These are phyloP conservation scores for Penicillium ucsense DNA, from an alignment of 495 filamentous ascomycete genomes.

Conservation along the genomic window DNA sequence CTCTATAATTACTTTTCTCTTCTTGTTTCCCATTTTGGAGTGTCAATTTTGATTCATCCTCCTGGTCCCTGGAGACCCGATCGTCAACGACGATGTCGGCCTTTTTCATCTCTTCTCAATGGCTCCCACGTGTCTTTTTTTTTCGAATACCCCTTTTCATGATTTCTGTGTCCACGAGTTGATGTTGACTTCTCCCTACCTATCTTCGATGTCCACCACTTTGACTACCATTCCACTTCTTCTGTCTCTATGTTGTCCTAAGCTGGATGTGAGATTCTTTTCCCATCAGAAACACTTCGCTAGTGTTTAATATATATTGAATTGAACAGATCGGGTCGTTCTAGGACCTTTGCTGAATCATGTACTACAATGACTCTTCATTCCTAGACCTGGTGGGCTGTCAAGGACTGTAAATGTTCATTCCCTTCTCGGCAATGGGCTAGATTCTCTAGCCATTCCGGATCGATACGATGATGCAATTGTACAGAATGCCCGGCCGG, in stretches of 20 bases:
- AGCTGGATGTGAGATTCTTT: slow-evolving; percentile 6
- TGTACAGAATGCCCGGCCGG: background rate
- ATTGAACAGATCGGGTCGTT: no score
- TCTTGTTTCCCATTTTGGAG: background rate
- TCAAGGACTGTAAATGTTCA: no score
- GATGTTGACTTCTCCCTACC: slow-evolving; percentile 15
- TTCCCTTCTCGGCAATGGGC: no score
- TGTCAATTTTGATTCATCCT: slow-evolving; percentile 13
- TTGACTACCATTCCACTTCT: slow-evolving; percentile 9
- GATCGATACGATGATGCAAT: background rate
- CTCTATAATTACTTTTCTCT: background rate
- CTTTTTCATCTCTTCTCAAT: slow-evolving; percentile 6
- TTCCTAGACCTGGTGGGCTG: no score
- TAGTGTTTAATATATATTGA: no score
- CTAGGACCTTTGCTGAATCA: no score
- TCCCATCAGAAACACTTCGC: background rate
- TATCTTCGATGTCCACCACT: slow-evolving; percentile 2
- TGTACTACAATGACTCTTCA: no score
- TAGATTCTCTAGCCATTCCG: no score
- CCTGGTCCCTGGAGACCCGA: slow-evolving; percentile 16
- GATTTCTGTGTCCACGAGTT: slow-evolving; percentile 24
- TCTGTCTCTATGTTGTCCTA: slow-evolving; percentile 16
- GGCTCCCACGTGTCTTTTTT: slow-evolving; percentile 1
- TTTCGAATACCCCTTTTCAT: slow-evolving; percentile 27
- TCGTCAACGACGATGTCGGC: slow-evolving; percentile 17